Conservation (phyloP, 2,329 filamentous ascomycete species). For the Botrytis galanthina region DNA sequence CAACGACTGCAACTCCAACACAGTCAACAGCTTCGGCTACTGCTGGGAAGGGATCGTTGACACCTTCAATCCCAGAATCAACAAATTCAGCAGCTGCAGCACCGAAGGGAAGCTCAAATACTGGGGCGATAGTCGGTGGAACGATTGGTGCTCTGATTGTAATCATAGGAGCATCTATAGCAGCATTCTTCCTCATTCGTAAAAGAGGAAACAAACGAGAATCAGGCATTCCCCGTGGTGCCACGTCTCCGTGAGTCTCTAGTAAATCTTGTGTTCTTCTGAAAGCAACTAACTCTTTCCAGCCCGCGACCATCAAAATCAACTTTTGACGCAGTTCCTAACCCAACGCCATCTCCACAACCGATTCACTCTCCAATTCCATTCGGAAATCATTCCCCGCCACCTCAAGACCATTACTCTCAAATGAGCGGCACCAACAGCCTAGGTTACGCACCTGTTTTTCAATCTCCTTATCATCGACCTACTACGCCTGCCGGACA, state of each 20-base stretch:
- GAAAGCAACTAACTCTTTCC: background rate
- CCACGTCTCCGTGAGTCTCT: constrained; percentile 8
- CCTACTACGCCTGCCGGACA: constrained; percentile 5
- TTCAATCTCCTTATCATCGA: constrained; percentile 7
- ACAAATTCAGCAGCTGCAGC: constrained; percentile 2
- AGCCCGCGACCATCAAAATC: constrained; percentile 1
- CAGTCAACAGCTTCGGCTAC: constrained; percentile 14
- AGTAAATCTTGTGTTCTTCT: background rate
- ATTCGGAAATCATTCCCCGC: background rate
- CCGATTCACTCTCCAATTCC: background rate
- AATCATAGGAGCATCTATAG: constrained; percentile 1
- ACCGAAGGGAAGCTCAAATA: constrained; percentile 4
- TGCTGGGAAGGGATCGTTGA: constrained; percentile 14
- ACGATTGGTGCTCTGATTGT: constrained; percentile 2
- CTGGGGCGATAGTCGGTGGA: constrained; percentile 8
- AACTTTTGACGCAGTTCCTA: constrained; percentile 6
- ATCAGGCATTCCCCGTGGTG: background rate
- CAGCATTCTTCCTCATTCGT: constrained; percentile 2
- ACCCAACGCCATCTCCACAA: background rate
- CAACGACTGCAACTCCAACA: constrained; percentile 6
- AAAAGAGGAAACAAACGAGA: background rate
- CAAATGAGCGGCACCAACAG: background rate
- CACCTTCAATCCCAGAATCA: background rate
- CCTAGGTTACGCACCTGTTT: constrained; percentile 11
- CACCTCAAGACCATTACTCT: constrained; percentile 4